Evolutionary conservation across 1,284 basidiomycete genomes (phyloP).

Genomic region (Sporisorium sorghi): DNA sequence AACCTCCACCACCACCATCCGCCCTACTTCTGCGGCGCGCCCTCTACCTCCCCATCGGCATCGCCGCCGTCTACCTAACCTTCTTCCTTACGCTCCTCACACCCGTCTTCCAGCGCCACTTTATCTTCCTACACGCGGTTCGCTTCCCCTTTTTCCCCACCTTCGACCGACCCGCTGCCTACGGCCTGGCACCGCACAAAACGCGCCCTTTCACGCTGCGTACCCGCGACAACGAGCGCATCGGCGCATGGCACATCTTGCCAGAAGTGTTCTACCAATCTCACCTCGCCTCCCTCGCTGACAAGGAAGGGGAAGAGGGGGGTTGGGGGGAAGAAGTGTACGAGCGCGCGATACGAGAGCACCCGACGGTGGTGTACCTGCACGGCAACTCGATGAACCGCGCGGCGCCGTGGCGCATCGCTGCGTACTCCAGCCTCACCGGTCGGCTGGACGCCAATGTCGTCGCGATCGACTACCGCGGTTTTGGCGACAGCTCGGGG

Average conservation of each 20-base stretch:
- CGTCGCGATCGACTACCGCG: conserved; percentile 88
- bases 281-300: conserved; percentile 55
- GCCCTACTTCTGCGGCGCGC: conserved; percentile 1
- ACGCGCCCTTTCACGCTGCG: conserved; percentile 78
- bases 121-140: conserved; percentile 54
- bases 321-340: conserved; percentile 53
- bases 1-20: neutral
- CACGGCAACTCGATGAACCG: conserved; percentile 90
- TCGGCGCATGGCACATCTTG: conserved; percentile 91
- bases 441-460: conserved; percentile 80
- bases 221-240: conserved; percentile 80
- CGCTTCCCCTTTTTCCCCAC: conserved; percentile 48
- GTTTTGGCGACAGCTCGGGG: conserved; percentile 88
- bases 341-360: conserved; percentile 35
- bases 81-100: conserved; percentile 48
- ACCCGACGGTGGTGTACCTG: conserved; percentile 72
- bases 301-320: neutral
- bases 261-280: conserved; percentile 76
- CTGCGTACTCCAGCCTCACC: conserved; percentile 76
- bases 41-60: conserved; percentile 22
- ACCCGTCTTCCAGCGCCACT: conserved; percentile 35
- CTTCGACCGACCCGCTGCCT: conserved; percentile 26
- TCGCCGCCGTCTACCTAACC: conserved; percentile 30
- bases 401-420: conserved; percentile 76
- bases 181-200: conserved; percentile 76